Conservation (phyloP, 164 flowering plant genomes). For the Saururus chinensis region DNA sequence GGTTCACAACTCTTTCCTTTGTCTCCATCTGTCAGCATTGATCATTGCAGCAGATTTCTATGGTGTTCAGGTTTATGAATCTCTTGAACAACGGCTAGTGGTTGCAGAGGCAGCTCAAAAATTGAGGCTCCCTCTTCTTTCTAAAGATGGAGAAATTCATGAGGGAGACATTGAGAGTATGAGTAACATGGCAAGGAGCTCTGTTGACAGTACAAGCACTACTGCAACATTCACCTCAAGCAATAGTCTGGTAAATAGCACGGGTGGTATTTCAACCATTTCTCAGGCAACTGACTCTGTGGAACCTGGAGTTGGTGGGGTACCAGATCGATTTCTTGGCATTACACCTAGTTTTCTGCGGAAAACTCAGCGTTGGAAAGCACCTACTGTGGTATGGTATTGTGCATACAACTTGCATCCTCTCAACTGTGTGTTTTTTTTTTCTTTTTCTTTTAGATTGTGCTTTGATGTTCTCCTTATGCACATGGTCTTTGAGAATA, state of each 20-base stretch:
- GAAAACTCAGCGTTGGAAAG: constrained; percentile 66
- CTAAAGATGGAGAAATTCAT: constrained; percentile 89
- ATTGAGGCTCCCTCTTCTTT: constrained; percentile 84
- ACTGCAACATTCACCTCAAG: constrained; percentile 54
- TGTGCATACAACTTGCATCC: neutral
- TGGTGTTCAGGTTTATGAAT: constrained; percentile 60
- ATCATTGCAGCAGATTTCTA: neutral
- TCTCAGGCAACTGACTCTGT: constrained; percentile 23
- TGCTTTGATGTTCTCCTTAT: no score
- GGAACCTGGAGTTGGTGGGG: constrained; percentile 91
- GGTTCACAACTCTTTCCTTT: no score
- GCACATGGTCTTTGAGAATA: no score
- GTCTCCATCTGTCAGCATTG: no score
- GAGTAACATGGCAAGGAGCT: constrained; percentile 73
- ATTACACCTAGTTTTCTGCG: constrained; percentile 74
- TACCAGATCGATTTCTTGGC: constrained; percentile 87
- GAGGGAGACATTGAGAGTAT: constrained; percentile 93
- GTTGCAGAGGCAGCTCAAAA: constrained; percentile 94
- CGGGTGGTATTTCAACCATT: constrained; percentile 24
- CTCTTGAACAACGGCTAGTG: constrained; percentile 66
- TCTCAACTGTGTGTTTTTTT: no score
- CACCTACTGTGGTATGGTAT: constrained; percentile 50
- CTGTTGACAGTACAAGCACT: constrained; percentile 82
- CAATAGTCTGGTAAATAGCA: constrained; percentile 33
- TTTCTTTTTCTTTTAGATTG: no score